Evolutionary conservation across 2,329 filamentous ascomycete genomes (phyloP).

Genomic region (Aphanocladium album): DNA sequence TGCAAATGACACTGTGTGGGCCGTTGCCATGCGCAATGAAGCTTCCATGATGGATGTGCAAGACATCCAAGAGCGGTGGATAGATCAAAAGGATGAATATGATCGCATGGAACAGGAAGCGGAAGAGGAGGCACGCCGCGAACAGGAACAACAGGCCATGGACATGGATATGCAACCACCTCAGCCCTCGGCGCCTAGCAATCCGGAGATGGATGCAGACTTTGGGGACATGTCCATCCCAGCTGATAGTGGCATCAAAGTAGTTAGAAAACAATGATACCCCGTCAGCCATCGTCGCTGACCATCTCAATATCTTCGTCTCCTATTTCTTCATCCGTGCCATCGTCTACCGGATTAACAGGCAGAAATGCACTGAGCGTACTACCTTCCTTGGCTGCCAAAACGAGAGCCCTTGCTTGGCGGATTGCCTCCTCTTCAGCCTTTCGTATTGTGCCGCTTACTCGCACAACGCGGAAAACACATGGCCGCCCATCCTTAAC

Average conservation of each 20-base stretch:
- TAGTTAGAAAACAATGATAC: constrained; percentile 60
- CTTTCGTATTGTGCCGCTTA: constrained; percentile 90
- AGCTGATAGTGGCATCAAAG: constrained; percentile 62
- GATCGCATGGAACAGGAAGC: constrained; percentile 73
- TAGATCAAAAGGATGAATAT: constrained; percentile 83
- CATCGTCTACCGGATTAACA: constrained; percentile 27
- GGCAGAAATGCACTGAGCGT: constrained; percentile 8
- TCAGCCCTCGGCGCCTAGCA: constrained; percentile 19
- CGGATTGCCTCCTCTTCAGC: constrained; percentile 85
- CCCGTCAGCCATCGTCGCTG: constrained; percentile 39
- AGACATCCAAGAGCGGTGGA: constrained; percentile 93
- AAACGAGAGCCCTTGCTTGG: constrained; percentile 66
- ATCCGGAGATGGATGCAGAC: constrained; percentile 36
- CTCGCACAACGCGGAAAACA: constrained; percentile 77
- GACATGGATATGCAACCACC: constrained; percentile 26
- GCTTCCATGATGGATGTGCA: constrained; percentile 71
- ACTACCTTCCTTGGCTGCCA: constrained; percentile 54
- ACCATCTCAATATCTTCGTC: constrained; percentile 44
- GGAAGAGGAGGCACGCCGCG: constrained; percentile 64
- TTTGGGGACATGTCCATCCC: constrained; percentile 49
- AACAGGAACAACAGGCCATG: constrained; percentile 32
- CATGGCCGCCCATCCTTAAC: constrained; percentile 58
- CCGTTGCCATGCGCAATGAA: constrained; percentile 81
- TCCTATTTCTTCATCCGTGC: constrained; percentile 31
- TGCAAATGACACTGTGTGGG: constrained; percentile 95